Evolutionary conservation across 352 stramenopile species (phyloP), one percentile per base, ranked within the genome.

Genomic region (Phytopythium cucurbitacearum): DNA sequence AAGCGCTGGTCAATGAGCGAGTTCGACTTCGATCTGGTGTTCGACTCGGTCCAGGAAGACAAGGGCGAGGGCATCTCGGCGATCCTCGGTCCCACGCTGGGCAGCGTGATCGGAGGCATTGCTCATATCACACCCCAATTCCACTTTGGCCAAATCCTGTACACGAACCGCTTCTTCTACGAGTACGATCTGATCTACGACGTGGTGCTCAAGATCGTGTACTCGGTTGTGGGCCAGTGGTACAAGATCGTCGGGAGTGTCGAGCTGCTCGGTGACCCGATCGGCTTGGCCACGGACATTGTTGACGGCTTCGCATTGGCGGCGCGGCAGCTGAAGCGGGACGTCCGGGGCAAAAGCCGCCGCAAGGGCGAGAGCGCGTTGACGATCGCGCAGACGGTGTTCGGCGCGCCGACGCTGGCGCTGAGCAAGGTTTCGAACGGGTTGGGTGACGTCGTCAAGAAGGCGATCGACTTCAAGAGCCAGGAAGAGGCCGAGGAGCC

Each of bases 241-340:
- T 95, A 95, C 66, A 94, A 92, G 58, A 90, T 95, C 32, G 85
- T 95, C 16, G 85, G 85, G 37, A 91, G 80, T 56, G 79, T 95
- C 2, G 85, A 95, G 59, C 63, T 95, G 57, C 61, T 95, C 10
- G 85, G 85, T 12, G 85, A 95, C 57, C 85, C 85, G 6, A 74
- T 95, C 34, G 85, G 85, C 0, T 76, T 95, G 12, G 78, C 85
- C 7, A 91, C 79, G 0, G 85, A 95, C 65, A 89, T 94, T 72
- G 79, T 89, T 7, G 81, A 95, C 56, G 85, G 85, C 9, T 93
- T 95, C 60, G 81, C 83, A 32, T 47, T 93, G 10, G 83, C 83
- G 9, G 80, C 65, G 16, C 83, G 85, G 4, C 85, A 95, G 64
- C 51, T 92, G 6, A 92, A 92, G 67, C 85, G 85, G 33, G 85